Conservation (phyloP, 805 yeast genomes). For the Lipomyces oligophaga region DNA sequence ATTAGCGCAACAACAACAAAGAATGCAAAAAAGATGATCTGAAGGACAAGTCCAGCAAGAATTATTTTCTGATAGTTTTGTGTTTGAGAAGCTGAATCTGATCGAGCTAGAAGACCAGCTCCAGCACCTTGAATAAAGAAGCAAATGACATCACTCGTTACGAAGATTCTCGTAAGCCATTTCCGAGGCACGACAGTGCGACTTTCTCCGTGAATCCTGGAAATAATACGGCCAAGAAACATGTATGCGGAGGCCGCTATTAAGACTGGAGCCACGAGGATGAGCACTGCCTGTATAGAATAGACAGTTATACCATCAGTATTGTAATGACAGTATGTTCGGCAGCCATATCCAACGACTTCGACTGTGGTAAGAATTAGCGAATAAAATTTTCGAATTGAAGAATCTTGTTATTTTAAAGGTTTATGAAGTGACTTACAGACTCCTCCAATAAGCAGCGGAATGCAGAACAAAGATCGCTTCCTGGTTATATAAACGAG, state of each 20-base stretch:
- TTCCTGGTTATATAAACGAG: neutral
- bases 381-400: neutral
- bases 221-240: slow-evolving; percentile 28
- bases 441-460: slow-evolving; percentile 5
- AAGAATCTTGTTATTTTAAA: too few species aligned
- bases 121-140: slow-evolving; percentile 32
- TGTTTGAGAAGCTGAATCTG: neutral
- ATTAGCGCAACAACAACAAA: slow-evolving; percentile 32
- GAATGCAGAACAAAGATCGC: slow-evolving; percentile 1
- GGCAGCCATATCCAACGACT: slow-evolving; percentile 1
- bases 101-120: slow-evolving; percentile 26
- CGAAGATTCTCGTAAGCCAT: slow-evolving; percentile 30
- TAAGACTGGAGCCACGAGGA: slow-evolving; percentile 32
- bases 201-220: slow-evolving; percentile 15
- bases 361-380: slow-evolving; percentile 4
- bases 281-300: slow-evolving; percentile 24
- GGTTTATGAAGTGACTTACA: slow-evolving; percentile 3
- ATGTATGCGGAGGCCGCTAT: slow-evolving; percentile 33
- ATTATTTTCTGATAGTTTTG: slow-evolving; percentile 32
- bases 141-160: slow-evolving; percentile 32
- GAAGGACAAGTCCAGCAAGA: slow-evolving; percentile 37
- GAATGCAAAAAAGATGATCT: slow-evolving; percentile 35
- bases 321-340: neutral
- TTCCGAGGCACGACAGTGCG: slow-evolving; percentile 16
- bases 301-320: slow-evolving; percentile 4